phyloP scores from a whole-genome alignment of 2,329 filamentous ascomycete genomes.

The Colletotrichum plurivorum region DNA sequence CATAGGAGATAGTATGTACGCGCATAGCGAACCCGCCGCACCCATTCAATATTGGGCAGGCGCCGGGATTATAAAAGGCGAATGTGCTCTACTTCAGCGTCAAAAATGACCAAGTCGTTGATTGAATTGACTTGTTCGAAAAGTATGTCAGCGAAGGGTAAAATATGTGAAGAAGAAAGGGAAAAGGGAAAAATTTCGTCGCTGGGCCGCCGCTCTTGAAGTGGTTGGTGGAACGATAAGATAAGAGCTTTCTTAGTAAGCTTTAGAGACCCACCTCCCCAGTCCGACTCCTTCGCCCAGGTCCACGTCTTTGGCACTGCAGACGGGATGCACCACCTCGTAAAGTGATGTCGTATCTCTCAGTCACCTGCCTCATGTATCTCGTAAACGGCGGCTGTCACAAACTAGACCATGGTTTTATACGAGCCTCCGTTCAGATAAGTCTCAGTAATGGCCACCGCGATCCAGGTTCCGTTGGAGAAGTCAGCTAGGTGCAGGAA shows the following conservation, averaged over 20 bases:
- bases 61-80: conserved; percentile 74
- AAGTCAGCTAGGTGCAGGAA: neutral
- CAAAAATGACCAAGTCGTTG: conserved; percentile 61
- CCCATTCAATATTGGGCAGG: conserved; percentile 61
- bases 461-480: neutral
- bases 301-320: neutral
- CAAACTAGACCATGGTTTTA: neutral
- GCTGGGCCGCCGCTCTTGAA: conserved; percentile 23
- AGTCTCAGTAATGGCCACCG: no score
- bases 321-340: neutral
- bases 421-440: neutral
- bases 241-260: conserved; percentile 33
- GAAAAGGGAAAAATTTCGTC: conserved; percentile 19
- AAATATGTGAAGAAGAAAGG: conserved; percentile 61
- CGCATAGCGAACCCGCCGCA: conserved; percentile 74
- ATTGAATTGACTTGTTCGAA: conserved; percentile 48
- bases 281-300: neutral
- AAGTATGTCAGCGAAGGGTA: conserved; percentile 58
- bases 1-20: conserved; percentile 59
- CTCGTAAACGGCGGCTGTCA: conserved; percentile 8
- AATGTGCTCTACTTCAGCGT: conserved; percentile 67
- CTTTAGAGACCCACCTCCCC: neutral
- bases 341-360: conserved; percentile 4
- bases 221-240: conserved; percentile 21
- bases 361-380: conserved; percentile 15